These are phyloP conservation scores for slime mould (Dictyostelium discoideum) DNA, from an alignment of 78 protist genomes.

Conservation along the genomic window dicty_2.7 NC_007090.3:259001-259500, in stretches of 20 bases:
- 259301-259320: constrained; percentile 55
- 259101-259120: neutral
- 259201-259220: neutral
- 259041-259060: constrained; percentile 24
- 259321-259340: constrained; percentile 59
- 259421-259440: constrained; percentile 41
- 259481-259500: constrained; percentile 9
- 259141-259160: neutral
- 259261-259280: constrained; percentile 79
- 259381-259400: neutral
- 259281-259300: constrained; percentile 81
- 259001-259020: constrained; percentile 87
- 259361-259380: constrained; percentile 86
- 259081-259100: constrained; percentile 37
- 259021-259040: constrained; percentile 75
- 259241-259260: constrained; percentile 81
- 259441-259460: constrained; percentile 85
- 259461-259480: constrained; percentile 86
- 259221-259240: constrained; percentile 81
- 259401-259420: neutral
- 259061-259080: constrained; percentile 82
- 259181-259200: neutral
- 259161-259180: neutral
- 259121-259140: neutral
- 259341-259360: constrained; percentile 78